Conservation (phyloP, 192 early-diverging fungal genomes). For the Entomortierella beljakovae region DNA sequence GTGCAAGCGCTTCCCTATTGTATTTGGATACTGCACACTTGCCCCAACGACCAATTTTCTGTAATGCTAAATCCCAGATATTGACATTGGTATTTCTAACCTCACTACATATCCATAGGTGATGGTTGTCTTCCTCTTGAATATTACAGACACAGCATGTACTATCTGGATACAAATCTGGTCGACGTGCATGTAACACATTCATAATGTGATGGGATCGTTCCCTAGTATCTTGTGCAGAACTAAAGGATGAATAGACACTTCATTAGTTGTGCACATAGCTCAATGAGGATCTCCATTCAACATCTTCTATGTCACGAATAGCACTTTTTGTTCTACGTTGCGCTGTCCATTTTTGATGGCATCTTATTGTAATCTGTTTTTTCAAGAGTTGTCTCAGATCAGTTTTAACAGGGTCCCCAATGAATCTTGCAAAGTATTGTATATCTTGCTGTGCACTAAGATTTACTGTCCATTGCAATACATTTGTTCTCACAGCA, state of each 20-base stretch:
- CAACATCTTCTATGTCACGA: background rate
- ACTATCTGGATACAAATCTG: background rate
- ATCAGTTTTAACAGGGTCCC: background rate
- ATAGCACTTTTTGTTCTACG: slow-evolving; percentile 14
- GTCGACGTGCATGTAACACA: slow-evolving; percentile 2
- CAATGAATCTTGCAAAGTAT: background rate
- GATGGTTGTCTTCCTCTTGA: slow-evolving; percentile 9
- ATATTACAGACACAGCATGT: background rate
- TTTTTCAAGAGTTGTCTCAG: slow-evolving; percentile 12
- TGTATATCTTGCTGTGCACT: background rate
- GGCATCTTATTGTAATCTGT: slow-evolving; percentile 8
- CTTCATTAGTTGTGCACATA: background rate
- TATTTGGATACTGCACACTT: too few species aligned
- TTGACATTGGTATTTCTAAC: too few species aligned
- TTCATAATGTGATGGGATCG: slow-evolving; percentile 1
- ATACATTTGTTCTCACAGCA: background rate
- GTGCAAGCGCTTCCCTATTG: too few species aligned
- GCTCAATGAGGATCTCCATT: slow-evolving; percentile 4
- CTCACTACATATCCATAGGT: too few species aligned
- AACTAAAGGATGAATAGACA: slow-evolving; percentile 8
- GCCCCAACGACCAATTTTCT: too few species aligned
- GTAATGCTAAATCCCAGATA: too few species aligned
- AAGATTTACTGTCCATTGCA: slow-evolving; percentile 6
- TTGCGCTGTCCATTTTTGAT: slow-evolving; percentile 14
- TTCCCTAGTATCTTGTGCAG: background rate